These are phyloP conservation scores for Lachnellula subtilissima DNA, from an alignment of 2,329 filamentous ascomycete genomes.

Conservation along the genomic window DNA sequence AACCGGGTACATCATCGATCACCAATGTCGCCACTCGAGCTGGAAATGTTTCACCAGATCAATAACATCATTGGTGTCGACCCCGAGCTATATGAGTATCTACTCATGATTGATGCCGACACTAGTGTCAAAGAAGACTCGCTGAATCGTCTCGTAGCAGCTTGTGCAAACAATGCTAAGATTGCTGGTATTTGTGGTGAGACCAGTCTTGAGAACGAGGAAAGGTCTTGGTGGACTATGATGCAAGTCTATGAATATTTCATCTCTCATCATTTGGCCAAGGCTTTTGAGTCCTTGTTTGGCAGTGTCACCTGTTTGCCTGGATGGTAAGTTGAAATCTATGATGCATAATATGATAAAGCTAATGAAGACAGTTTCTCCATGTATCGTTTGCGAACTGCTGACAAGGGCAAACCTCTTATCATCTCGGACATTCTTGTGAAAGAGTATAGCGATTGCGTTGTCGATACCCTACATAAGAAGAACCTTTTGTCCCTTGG, in stretches of 20 bases:
- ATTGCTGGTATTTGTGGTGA: conserved; percentile 98
- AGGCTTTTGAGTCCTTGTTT: conserved; percentile 96
- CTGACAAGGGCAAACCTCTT: conserved; percentile 87
- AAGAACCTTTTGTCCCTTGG: conserved; percentile 90
- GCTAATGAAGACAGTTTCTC: conserved; percentile 69
- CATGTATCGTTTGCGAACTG: conserved; percentile 95
- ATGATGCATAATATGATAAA: neutral
- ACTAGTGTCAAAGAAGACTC: conserved; percentile 90
- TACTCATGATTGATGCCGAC: conserved; percentile 97
- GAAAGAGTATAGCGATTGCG: conserved; percentile 79
- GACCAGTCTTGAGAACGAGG: conserved; percentile 92
- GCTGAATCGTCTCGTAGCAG: conserved; percentile 84
- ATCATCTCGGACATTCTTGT: conserved; percentile 90
- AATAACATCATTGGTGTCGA: conserved; percentile 99
- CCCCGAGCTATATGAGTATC: conserved; percentile 93
- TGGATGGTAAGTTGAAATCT: conserved; percentile 69
- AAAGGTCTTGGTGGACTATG: conserved; percentile 98
- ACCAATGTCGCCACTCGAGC: conserved; percentile 90
- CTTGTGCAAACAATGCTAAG: conserved; percentile 89
- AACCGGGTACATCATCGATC: conserved; percentile 94
- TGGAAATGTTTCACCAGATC: conserved; percentile 99
- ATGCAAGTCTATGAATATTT: conserved; percentile 99
- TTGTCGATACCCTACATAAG: conserved; percentile 91
- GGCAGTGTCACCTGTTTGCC: conserved; percentile 98
- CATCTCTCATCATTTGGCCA: conserved; percentile 94